phyloP scores from a whole-genome alignment of 2,329 filamentous ascomycete species.

The Pseudopithomyces maydicus region DNA sequence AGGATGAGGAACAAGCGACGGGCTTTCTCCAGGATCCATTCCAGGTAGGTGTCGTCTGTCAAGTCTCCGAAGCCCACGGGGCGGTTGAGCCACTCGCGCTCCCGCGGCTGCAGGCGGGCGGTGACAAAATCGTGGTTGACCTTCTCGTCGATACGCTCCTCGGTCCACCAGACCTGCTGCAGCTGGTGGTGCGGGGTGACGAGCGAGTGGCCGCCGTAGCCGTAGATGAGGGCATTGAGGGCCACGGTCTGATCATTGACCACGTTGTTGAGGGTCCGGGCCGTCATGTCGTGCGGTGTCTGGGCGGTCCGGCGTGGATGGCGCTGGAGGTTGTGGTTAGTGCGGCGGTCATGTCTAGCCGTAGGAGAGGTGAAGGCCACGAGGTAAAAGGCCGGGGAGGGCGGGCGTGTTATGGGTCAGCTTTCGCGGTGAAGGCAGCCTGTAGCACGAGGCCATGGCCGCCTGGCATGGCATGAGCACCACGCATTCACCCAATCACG shows the following conservation, averaged over 20 bases:
- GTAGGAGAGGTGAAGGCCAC: constrained; percentile 9
- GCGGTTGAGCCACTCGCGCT: constrained; percentile 65
- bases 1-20: constrained; percentile 74
- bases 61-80: constrained; percentile 70
- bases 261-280: constrained; percentile 46
- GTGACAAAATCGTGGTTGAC: constrained; percentile 72
- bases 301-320: constrained; percentile 17
- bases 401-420: constrained; percentile 29
- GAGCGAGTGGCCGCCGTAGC: constrained; percentile 56
- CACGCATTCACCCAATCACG: constrained; percentile 36
- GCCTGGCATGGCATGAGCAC: constrained; percentile 18
- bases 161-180: constrained; percentile 71
- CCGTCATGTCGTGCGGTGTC: constrained; percentile 35
- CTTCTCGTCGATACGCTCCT: constrained; percentile 69
- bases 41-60: constrained; percentile 77
- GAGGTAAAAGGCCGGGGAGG: constrained; percentile 13
- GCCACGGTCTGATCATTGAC: constrained; percentile 51
- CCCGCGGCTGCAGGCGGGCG: constrained; percentile 66
- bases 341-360: constrained; percentile 34
- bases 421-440: constrained; percentile 27
- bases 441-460: constrained; percentile 23
- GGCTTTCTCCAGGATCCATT: constrained; percentile 74
- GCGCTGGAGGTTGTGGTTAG: constrained; percentile 18
- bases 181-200: constrained; percentile 55
- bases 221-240: constrained; percentile 57